These are phyloP conservation scores for Fusarium sp. DNA, from an alignment of 2,329 filamentous ascomycete genomes.

Conservation along the genomic window DNA sequence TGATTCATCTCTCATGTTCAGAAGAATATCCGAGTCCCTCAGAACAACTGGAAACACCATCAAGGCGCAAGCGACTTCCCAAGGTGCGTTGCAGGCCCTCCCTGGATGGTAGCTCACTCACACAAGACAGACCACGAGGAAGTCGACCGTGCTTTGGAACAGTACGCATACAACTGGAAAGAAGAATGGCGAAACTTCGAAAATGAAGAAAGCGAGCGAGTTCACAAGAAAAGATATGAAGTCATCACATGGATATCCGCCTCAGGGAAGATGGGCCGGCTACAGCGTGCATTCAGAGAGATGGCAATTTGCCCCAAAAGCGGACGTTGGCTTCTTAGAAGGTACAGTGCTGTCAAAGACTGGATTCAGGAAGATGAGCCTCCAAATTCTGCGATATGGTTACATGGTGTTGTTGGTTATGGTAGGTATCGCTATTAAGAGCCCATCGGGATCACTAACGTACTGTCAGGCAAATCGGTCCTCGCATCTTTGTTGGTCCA, in stretches of 20 bases:
- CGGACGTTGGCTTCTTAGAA: conserved; percentile 9
- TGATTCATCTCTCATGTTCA: background rate
- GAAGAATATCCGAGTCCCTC: background rate
- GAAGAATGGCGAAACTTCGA: background rate
- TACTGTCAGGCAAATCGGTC: background rate
- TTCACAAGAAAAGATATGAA: background rate
- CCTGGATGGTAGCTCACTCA: background rate
- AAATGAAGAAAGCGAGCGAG: fast-evolving
- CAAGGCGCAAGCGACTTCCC: background rate
- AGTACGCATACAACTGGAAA: background rate
- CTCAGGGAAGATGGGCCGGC: background rate
- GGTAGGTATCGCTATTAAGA: background rate
- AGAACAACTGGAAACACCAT: fast-evolving
- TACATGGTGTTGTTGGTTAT: conserved; percentile 1
- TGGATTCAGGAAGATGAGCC: conserved; percentile 14
- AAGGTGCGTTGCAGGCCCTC: fast-evolving
- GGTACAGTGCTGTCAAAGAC: background rate
- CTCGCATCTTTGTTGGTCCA: background rate
- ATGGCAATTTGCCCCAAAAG: background rate
- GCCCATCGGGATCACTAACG: fast-evolving
- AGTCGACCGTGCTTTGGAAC: background rate
- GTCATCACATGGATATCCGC: background rate
- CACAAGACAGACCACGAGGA: fast-evolving
- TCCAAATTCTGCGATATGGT: conserved; percentile 3
- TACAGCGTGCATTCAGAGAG: background rate